These are phyloP conservation scores for Lachnum nothofagi DNA, from an alignment of 2,329 filamentous ascomycete genomes.

Conservation along the genomic window DNA sequence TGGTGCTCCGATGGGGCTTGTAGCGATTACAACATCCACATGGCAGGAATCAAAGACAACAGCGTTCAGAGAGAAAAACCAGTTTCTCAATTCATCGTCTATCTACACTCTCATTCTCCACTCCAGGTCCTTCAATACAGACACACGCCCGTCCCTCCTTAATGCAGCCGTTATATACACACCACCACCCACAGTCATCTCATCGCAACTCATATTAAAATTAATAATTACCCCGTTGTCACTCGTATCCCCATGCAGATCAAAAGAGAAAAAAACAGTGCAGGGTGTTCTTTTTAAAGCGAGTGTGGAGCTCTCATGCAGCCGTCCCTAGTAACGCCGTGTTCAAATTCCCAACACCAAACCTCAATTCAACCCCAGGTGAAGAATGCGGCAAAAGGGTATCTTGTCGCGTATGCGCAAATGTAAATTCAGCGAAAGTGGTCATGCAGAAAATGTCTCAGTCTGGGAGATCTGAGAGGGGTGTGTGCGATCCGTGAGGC, in stretches of 20 bases:
- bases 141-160: background rate
- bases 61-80: constrained; percentile 2
- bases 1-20: no score
- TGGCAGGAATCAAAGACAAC: no score
- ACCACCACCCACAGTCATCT: constrained; percentile 2
- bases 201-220: constrained; percentile 15
- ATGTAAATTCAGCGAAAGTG: background rate
- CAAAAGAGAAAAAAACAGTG: constrained; percentile 1
- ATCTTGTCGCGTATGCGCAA: background rate
- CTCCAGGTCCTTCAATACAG: background rate
- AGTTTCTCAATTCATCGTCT: constrained; percentile 3
- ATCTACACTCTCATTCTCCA: constrained; percentile 2
- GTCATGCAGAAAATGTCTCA: background rate
- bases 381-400: background rate
- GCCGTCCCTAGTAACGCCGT: background rate
- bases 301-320: background rate
- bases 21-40: no score
- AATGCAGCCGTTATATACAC: background rate
- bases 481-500: background rate
- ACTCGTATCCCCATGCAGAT: background rate
- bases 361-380: background rate
- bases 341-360: background rate
- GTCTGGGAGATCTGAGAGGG: background rate
- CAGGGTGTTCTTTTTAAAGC: background rate
- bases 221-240: constrained; percentile 24